Percentiles rank a stretch among this genome's conserved stretches.
Evolutionary conservation across 768 basidiomycete species (phyloP).

Genomic region (Lactifluus pinguis): DNA sequence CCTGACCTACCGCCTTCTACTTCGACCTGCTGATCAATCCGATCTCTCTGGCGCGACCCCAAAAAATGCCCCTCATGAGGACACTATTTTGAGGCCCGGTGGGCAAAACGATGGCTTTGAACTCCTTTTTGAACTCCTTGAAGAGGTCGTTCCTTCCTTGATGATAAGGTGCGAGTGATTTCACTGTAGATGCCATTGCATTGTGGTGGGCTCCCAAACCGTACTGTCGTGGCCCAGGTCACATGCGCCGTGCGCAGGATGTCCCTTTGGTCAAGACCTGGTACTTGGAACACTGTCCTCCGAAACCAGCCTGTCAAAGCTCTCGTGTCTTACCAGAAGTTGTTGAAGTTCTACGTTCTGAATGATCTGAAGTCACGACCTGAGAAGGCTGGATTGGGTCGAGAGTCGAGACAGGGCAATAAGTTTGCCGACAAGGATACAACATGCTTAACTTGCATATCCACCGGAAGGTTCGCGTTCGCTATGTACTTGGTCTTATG

Average conservation of each 20-base stretch:
- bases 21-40: no score
- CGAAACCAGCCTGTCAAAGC: conserved; percentile 95
- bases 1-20: no score
- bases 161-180: no score
- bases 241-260: conserved; percentile 64
- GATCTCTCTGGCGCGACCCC: no score
- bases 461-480: conserved; percentile 74
- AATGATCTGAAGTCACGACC: conserved; percentile 85
- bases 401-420: conserved; percentile 97
- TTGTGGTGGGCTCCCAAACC: no score
- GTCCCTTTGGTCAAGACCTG: conserved; percentile 95
- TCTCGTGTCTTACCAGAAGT: conserved; percentile 97
- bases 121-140: no score
- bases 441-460: conserved; percentile 99
- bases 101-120: no score
- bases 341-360: conserved; percentile 90
- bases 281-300: conserved; percentile 98
- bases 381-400: conserved; percentile 98
- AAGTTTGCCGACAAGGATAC: conserved; percentile 97
- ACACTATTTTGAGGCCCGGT: no score
- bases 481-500: neutral
- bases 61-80: no score
- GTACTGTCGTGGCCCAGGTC: no score
- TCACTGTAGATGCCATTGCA: no score
- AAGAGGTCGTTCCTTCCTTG: no score